Base-by-base conservation (phyloP, 805 yeast species). In the Kuraishia cidri region DNA sequence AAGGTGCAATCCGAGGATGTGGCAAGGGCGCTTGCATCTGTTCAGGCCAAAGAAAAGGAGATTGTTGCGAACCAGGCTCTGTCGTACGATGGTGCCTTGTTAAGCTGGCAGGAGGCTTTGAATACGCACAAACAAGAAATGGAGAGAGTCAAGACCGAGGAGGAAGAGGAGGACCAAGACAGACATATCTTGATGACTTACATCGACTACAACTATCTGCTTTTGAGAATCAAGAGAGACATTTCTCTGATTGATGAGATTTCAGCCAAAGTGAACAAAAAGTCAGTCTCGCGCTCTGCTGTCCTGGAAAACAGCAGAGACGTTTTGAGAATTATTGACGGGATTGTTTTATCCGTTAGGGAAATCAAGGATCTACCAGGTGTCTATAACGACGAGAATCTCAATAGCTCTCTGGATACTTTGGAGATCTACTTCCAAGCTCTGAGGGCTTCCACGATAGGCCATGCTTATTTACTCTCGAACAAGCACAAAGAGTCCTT, bases 291-390 rank as follows among this genome's bases (percentile, higher is more conserved):
- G 3, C 45, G 41, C 25, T 39, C 47, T 12, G 44, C 46, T 9
- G 40, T 52, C 9, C 38, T 62, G 32, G 54, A 48, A 6, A 44
- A 38, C 28, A 47, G 56, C 30, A 62, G 59, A 36, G 78, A 75
- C 40, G 49, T 59, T 5, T 47, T 66, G 26, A 64, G 78, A 36
- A 50, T 79, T 16, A 66, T 64, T 37, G 72, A 68, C 15, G 60
- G 66, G 6, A 64, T 84, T 24, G 52, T 66, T 9, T 58, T 64
- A 30, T 75, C 81, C 12, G 50, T 79, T 23, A 56, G 56, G 3
- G 79, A 79, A 42, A 56, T 86, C 29, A 64, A 70, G 47, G 95
- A 86, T 38, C 66, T 92, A 32, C 96, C 97, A 0, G 97, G 97
- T 64, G 95, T 90, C 13, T 76, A 81, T 48, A 83, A 84, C 33